These are phyloP conservation scores for Ramularia collo-cygni DNA, from an alignment of 2,329 filamentous ascomycete species.

Conservation along the genomic window DNA sequence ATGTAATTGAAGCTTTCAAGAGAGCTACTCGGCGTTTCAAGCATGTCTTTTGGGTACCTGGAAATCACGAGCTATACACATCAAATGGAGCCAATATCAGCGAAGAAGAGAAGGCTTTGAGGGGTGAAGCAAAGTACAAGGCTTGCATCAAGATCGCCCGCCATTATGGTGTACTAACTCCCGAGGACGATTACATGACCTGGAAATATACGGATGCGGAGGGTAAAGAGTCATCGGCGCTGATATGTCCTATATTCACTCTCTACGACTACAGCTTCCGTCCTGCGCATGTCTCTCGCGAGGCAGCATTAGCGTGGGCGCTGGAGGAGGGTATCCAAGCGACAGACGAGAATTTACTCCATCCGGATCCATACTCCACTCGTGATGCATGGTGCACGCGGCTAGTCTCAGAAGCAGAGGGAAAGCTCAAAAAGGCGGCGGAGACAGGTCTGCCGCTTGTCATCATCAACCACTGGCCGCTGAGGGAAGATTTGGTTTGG, in stretches of 20 bases:
- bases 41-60: slow-evolving; percentile 50
- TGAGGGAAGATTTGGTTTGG: slow-evolving; percentile 39
- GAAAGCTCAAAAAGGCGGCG: slow-evolving; percentile 33
- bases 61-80: slow-evolving; percentile 54
- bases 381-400: slow-evolving; percentile 41
- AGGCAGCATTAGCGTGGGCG: slow-evolving; percentile 43
- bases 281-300: slow-evolving; percentile 42
- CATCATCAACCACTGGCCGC: slow-evolving; percentile 43
- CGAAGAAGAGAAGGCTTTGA: slow-evolving; percentile 30
- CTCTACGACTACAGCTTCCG: slow-evolving; percentile 56
- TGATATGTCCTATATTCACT: slow-evolving; percentile 52
- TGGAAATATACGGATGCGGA: slow-evolving; percentile 39
- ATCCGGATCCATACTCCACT: slow-evolving; percentile 39
- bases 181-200: slow-evolving; percentile 48
- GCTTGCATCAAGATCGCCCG: slow-evolving; percentile 49
- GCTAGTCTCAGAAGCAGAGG: slow-evolving; percentile 35
- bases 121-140: slow-evolving; percentile 49
- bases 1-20: slow-evolving; percentile 34
- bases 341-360: slow-evolving; percentile 40
- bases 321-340: slow-evolving; percentile 40
- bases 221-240: slow-evolving; percentile 42
- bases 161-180: slow-evolving; percentile 47
- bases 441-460: slow-evolving; percentile 31
- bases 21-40: slow-evolving; percentile 38
- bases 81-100: slow-evolving; percentile 33